phyloP scores from a whole-genome alignment of 1,284 basidiomycete species.

The Fomitopsis pinicola region DNA sequence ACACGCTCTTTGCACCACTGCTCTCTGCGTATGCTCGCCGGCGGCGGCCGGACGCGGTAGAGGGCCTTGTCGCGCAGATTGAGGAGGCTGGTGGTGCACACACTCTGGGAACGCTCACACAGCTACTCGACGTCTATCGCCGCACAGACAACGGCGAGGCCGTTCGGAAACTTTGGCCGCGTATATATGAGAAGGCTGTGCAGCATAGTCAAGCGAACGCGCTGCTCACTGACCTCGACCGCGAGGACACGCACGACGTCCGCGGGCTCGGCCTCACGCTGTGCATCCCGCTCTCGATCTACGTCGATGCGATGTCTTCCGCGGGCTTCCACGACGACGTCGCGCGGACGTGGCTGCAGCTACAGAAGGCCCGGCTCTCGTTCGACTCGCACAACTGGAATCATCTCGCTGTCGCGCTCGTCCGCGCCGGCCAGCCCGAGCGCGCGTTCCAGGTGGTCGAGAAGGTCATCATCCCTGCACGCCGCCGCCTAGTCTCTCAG shows the following conservation, averaged over 20 bases:
- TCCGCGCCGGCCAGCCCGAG: constrained; percentile 75
- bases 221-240: constrained; percentile 25
- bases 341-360: constrained; percentile 62
- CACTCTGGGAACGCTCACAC: constrained; percentile 58
- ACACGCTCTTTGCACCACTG: constrained; percentile 62
- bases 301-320: constrained; percentile 73
- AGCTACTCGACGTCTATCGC: constrained; percentile 77
- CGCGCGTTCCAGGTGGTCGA: constrained; percentile 85
- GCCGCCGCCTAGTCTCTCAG: constrained; percentile 29
- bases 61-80: constrained; percentile 56
- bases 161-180: constrained; percentile 66
- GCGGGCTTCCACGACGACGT: constrained; percentile 64
- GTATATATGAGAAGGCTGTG: constrained; percentile 56
- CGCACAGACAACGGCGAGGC: constrained; percentile 52
- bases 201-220: constrained; percentile 33
- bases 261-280: constrained; percentile 52
- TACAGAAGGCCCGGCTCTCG: constrained; percentile 67
- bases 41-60: constrained; percentile 49
- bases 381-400: constrained; percentile 97
- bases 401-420: constrained; percentile 71
- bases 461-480: constrained; percentile 68
- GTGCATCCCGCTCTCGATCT: constrained; percentile 80
- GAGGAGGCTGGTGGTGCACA: constrained; percentile 49
- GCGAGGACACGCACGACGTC: constrained; percentile 7
- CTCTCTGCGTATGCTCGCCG: constrained; percentile 52